Conservation (phyloP, 2,329 filamentous ascomycete genomes). For the Blastomyces silverae region DNA sequence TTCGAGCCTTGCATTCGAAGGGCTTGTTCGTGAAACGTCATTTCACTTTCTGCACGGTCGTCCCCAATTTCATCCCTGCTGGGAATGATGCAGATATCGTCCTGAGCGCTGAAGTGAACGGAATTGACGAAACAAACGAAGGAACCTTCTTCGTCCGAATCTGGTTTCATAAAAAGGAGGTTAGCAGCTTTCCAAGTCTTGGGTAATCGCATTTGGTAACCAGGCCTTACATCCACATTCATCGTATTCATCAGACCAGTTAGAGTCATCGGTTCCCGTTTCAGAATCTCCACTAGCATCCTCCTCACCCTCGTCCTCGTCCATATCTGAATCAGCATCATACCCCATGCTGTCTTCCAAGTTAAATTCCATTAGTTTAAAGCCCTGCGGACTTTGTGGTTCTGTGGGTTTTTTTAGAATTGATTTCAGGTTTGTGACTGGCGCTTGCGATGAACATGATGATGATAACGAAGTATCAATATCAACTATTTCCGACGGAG, state of each 20-base stretch:
- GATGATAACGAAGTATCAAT: constrained; percentile 9
- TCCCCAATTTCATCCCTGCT: constrained; percentile 5
- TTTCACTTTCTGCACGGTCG: constrained; percentile 16
- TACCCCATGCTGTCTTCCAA: constrained; percentile 4
- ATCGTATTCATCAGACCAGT: constrained; percentile 15
- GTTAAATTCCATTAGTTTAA: background rate
- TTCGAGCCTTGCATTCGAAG: constrained; percentile 28
- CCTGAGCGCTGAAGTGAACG: constrained; percentile 10
- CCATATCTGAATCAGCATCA: constrained; percentile 10
- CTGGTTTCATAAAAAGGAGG: background rate
- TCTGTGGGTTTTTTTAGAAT: constrained; percentile 9
- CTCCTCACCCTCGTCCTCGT: constrained; percentile 10
- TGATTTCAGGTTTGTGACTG: constrained; percentile 9
- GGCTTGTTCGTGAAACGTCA: constrained; percentile 41
- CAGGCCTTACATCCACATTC: constrained; percentile 12
- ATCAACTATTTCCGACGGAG: background rate
- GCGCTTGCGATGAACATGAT: background rate
- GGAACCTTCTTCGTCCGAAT: constrained; percentile 15
- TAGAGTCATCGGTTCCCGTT: constrained; percentile 13
- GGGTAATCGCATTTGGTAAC: background rate
- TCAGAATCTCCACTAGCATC: constrained; percentile 3
- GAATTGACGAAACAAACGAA: constrained; percentile 21
- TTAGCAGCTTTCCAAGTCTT: background rate
- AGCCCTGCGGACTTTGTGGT: background rate
- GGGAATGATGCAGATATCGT: constrained; percentile 5